A percentile compares a stretch with the other conserved stretches of the same genome.
phyloP scores from a whole-genome alignment of 1,139 yeast genomes.

The Cylindricascospora bacillispora region DNA sequence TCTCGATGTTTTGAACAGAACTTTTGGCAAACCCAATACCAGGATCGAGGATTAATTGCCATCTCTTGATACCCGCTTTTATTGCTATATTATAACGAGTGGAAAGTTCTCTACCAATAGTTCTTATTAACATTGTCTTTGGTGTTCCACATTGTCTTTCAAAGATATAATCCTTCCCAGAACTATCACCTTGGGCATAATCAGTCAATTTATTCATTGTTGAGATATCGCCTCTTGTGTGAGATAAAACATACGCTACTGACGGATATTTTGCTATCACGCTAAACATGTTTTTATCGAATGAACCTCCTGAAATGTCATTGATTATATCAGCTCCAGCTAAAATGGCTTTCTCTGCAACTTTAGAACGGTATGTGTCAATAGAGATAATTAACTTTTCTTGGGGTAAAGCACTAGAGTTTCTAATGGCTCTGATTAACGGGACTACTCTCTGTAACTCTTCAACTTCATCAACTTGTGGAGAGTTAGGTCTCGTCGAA shows the following conservation, averaged over 20 bases:
- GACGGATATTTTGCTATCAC: constrained; percentile 50
- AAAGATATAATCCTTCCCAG: constrained; percentile 28
- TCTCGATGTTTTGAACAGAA: constrained; percentile 48
- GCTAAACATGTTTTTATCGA: constrained; percentile 47
- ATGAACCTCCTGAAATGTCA: constrained; percentile 72
- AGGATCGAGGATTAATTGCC: constrained; percentile 91
- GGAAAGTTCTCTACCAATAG: constrained; percentile 56
- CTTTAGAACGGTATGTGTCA: constrained; percentile 71
- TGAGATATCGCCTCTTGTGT: constrained; percentile 70
- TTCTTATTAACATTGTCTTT: constrained; percentile 18
- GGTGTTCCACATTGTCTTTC: constrained; percentile 8
- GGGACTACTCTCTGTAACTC: constrained; percentile 61
- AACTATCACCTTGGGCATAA: constrained; percentile 36
- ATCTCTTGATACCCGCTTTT: constrained; percentile 54
- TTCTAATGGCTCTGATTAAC: constrained; percentile 49
- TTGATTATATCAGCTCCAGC: constrained; percentile 88
- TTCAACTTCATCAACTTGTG: constrained; percentile 43
- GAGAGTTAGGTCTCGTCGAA: constrained; percentile 76
- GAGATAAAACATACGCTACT: constrained; percentile 74
- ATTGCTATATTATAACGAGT: constrained; percentile 45
- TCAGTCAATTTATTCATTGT: constrained; percentile 54
- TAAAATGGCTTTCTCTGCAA: constrained; percentile 54
- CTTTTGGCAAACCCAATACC: constrained; percentile 91
- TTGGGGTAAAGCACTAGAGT: constrained; percentile 26
- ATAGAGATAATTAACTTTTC: constrained; percentile 48